Base-by-base conservation (phyloP, 2,329 filamentous ascomycete species). In the Fusarium robinianum region DNA sequence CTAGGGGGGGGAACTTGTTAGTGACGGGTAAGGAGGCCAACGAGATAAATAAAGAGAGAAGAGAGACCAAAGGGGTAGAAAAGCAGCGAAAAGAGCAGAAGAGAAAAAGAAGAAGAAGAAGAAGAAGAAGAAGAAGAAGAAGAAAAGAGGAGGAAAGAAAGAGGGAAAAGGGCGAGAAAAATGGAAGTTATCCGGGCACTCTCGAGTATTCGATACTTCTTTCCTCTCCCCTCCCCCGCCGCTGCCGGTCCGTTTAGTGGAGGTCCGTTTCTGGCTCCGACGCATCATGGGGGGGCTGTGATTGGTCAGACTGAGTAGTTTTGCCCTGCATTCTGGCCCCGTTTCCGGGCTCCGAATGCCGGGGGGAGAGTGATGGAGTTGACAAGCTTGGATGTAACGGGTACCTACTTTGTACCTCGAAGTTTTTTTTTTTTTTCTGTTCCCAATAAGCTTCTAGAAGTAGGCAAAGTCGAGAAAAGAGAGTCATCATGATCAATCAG, bases 261-360 rank as follows among this genome's bases (percentile, higher is more conserved):
- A 46, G 47, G 51, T 58, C 56, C 53, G 51, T 58, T 60, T 45
- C 38, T 53, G 36, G 36, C 54, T 56, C 57, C 57, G 55, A 55
- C 47, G 29, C 23, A 12, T 16, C 19, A 46, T 30, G 33, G 11
- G n/a, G 16, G 29, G 9, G 4, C 17, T 18, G 22, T 57, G 42
- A 61, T 60, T 60, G 57, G 57, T 8, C 26, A 17, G 26, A 19
- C 11, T 8, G 18, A 18, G 21, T 23, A 25, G 23, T 37, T n/a
- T 27, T 19, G 38, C 29, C 48, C 35, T 42, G 21, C 19, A 34
- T 40, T 33, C 30, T 50, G 53, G 42, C 53, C 48, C 53, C 55
- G 58, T 49, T 58, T 48, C 58, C 56, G 58, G 58, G 53, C 46
- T 38, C 53, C 58, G 58, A 57, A 59, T 23, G 46, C 51, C 58